A percentile compares a stretch with the other conserved stretches of the same genome.
Evolutionary conservation across 1,284 basidiomycete species (phyloP).

Genomic region (Lentinula novae-zelandiae): DNA sequence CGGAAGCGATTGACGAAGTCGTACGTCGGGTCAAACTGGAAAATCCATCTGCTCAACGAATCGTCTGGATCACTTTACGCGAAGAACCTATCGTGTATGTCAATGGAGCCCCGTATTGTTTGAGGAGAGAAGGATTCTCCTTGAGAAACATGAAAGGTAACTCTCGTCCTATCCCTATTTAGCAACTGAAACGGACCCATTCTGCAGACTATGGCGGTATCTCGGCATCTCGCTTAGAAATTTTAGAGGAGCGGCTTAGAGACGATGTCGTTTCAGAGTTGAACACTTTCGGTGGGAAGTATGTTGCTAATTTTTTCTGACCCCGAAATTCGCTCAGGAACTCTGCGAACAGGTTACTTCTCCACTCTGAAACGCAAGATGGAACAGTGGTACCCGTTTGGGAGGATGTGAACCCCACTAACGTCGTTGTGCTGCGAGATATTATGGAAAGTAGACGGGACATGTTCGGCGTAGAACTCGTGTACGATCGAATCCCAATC

Average conservation of each 20-base stretch:
- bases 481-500: constrained; percentile 87
- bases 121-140: constrained; percentile 77
- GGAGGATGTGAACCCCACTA: constrained; percentile 82
- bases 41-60: constrained; percentile 57
- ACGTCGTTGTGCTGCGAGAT: constrained; percentile 86
- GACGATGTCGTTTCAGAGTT: constrained; percentile 89
- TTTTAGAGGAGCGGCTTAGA: constrained; percentile 88
- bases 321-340: not conserved
- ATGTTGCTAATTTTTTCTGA: constrained; percentile 16
- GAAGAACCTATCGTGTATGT: constrained; percentile 96
- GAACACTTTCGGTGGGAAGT: constrained; percentile 79
- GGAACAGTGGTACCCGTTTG: constrained; percentile 93
- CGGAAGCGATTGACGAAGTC: constrained; percentile 87
- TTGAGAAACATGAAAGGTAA: constrained; percentile 84
- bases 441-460: constrained; percentile 72
- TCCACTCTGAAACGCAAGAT: constrained; percentile 88
- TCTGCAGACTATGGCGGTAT: constrained; percentile 86
- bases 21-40: constrained; percentile 64
- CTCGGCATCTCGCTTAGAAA: constrained; percentile 81
- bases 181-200: not conserved
- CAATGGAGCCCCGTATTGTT: constrained; percentile 81
- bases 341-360: constrained; percentile 55
- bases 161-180: constrained; percentile 8
- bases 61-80: constrained; percentile 91
- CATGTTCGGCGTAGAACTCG: constrained; percentile 55